phyloP scores from a whole-genome alignment of 1,284 basidiomycete species.

The Cronartium ribicola region DNA sequence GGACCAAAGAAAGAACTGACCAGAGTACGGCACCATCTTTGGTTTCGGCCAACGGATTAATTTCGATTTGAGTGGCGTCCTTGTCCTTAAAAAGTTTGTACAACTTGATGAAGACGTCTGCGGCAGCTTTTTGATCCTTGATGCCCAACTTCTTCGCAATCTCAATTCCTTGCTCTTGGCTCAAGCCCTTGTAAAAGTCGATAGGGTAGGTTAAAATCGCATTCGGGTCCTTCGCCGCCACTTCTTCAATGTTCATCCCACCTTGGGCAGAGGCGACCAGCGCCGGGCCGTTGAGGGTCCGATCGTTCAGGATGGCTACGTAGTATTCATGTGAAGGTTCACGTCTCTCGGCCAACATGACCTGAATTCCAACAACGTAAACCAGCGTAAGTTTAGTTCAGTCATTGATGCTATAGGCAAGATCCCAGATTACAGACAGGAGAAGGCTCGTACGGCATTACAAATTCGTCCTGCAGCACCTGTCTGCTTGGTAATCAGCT shows the following conservation, averaged over 20 bases:
- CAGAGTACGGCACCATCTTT: constrained; percentile 89
- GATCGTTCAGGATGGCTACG: constrained; percentile 94
- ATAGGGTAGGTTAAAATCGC: constrained; percentile 97
- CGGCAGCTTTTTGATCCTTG: constrained; percentile 70
- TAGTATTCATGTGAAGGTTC: constrained; percentile 97
- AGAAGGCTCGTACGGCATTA: constrained; percentile 67
- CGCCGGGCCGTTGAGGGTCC: constrained; percentile 79
- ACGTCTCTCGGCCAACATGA: constrained; percentile 96
- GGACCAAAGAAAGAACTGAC: constrained; percentile 56
- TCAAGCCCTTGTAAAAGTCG: constrained; percentile 77
- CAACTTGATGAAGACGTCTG: constrained; percentile 87
- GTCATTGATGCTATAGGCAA: not conserved
- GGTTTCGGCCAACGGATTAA: constrained; percentile 97
- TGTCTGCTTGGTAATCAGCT: constrained; percentile 98
- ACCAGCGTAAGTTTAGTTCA: not conserved
- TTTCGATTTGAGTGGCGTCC: constrained; percentile 99
- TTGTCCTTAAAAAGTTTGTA: constrained; percentile 98
- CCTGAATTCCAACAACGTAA: constrained; percentile 55
- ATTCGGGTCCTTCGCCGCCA: constrained; percentile 90
- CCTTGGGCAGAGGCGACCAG: constrained; percentile 84
- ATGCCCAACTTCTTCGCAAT: constrained; percentile 91
- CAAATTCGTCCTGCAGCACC: constrained; percentile 86
- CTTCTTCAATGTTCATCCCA: constrained; percentile 79
- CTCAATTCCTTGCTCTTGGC: constrained; percentile 65
- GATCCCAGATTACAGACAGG: not conserved